phyloP scores from a whole-genome alignment of 2,329 filamentous ascomycete species.

The Parafenestella ontariensis region DNA sequence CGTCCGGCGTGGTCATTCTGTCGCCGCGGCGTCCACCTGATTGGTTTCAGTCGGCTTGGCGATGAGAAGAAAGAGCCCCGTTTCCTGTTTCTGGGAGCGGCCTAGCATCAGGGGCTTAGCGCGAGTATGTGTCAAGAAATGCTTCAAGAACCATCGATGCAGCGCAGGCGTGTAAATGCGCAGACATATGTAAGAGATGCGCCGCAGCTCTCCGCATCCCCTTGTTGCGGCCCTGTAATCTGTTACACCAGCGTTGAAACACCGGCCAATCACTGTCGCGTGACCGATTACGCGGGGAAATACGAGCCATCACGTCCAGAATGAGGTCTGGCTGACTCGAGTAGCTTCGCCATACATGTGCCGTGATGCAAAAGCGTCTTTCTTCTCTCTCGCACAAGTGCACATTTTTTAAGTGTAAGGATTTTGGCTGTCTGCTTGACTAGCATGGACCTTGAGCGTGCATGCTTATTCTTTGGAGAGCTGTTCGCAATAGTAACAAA shows the following conservation, averaged over 20 bases:
- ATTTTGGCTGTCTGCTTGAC: too few species aligned
- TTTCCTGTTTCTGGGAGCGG: conserved; percentile 11
- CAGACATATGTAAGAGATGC: background rate
- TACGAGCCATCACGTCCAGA: conserved; percentile 4
- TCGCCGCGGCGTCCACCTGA: conserved; percentile 18
- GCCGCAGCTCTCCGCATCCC: conserved; percentile 4
- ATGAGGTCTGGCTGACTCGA: background rate
- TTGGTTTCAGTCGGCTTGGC: conserved; percentile 16
- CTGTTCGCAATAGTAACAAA: too few species aligned
- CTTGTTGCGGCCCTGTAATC: conserved; percentile 15
- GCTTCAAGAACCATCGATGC: conserved; percentile 24
- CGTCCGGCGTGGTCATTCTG: conserved; percentile 29
- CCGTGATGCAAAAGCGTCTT: too few species aligned
- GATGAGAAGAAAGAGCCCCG: conserved; percentile 10
- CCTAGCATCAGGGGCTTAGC: conserved; percentile 27
- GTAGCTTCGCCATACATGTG: background rate
- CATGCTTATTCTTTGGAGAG: too few species aligned
- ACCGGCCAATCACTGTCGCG: conserved; percentile 18
- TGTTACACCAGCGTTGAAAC: conserved; percentile 11
- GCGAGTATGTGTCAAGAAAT: conserved; percentile 21
- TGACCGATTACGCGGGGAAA: conserved; percentile 11
- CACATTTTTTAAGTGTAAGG: too few species aligned
- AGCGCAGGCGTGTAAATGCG: conserved; percentile 12
- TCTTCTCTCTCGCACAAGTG: too few species aligned
- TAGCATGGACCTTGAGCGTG: too few species aligned